Evolutionary conservation across 352 stramenopile genomes (phyloP), one percentile per base, ranked within the genome.

Genomic region (Pythium rhizo-oryzae): DNA sequence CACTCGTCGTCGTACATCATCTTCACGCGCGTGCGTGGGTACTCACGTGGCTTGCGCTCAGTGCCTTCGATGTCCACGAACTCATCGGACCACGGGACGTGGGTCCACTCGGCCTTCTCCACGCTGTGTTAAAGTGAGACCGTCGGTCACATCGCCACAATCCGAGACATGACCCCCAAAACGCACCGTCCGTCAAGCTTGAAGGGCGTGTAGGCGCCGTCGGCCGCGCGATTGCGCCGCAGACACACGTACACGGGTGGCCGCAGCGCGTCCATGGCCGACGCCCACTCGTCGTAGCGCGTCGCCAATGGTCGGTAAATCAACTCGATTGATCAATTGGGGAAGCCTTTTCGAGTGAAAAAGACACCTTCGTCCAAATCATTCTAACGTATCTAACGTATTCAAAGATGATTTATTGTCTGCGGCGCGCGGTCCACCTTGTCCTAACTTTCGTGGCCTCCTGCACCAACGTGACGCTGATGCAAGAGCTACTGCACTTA

Each of bases 1-100:
- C 69, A 79, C 33, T 84, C 69, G 46, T 90, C 78, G 65, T 94
- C 86, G 80, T 91, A 81, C 83, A 91, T 91, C 83, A 94, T 92
- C 74, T 94, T 94, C 59, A 87, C 74, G 23, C 78, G 77, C 37
- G 86, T 96, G 13, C 70, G 59, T 8, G 84, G 78, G 44, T 80
- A 66, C 35, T 79, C 77, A 16, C 65, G 74, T 15, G 83, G 74
- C 55, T 87, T 78, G 1, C 71, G 70, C 52, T 74, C 67, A 12
- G 58, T 24, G 52, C 85, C 85, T 75, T 93, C 79, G 47, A 94
- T 96, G 69, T 96, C 86, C 24, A 93, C 74, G 65, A 96, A 96
- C 33, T 66, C 15, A 28, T 89, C 77, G 3, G 80, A 91, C 83
- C 83, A 94, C 7, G 78, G 76, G 49, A 84, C 86, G 33, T 90